These are phyloP conservation scores for Hordeum vulgare DNA, from an alignment of 176 grass and related monocot genomes.

Conservation along the genomic window DNA sequence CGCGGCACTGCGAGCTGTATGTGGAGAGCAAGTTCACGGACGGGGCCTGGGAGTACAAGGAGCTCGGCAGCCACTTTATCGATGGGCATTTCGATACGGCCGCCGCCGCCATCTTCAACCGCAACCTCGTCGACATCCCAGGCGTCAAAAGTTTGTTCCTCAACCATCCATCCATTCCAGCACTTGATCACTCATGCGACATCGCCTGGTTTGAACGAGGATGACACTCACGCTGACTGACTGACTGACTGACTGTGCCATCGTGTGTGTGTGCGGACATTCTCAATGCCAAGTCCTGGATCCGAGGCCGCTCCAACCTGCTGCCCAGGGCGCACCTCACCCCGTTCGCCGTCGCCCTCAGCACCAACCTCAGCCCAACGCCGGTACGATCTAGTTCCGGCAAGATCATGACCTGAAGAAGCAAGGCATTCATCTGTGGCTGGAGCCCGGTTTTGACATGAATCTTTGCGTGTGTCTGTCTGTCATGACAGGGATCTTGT, in stretches of 20 bases:
- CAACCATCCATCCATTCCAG: background rate
- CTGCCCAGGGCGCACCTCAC: constrained; percentile 37
- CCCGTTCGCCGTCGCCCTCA: constrained; percentile 48
- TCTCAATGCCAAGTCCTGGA: constrained; percentile 37
- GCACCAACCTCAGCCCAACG: constrained; percentile 56
- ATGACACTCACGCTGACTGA: background rate
- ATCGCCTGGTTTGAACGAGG: background rate
- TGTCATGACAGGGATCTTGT: constrained; percentile 35
- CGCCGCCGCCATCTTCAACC: constrained; percentile 59
- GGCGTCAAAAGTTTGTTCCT: constrained; percentile 32
- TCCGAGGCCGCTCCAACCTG: constrained; percentile 25
- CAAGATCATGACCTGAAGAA: background rate
- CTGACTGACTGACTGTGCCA: background rate
- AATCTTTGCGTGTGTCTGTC: background rate
- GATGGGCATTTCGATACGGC: constrained; percentile 21
- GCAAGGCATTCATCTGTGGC: background rate
- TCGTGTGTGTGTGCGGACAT: constrained; percentile 24
- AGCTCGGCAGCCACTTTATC: constrained; percentile 45
- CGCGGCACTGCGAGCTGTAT: constrained; percentile 73
- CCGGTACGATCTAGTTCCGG: constrained; percentile 49
- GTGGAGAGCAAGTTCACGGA: constrained; percentile 55
- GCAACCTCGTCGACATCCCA: background rate
- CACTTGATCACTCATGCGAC: no score
- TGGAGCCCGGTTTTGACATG: constrained; percentile 6
- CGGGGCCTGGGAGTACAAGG: constrained; percentile 60